Evolutionary conservation across 2,329 filamentous ascomycete genomes (phyloP), one percentile per base, ranked within the genome.

Genomic region (Amesomyces nigricolor): DNA sequence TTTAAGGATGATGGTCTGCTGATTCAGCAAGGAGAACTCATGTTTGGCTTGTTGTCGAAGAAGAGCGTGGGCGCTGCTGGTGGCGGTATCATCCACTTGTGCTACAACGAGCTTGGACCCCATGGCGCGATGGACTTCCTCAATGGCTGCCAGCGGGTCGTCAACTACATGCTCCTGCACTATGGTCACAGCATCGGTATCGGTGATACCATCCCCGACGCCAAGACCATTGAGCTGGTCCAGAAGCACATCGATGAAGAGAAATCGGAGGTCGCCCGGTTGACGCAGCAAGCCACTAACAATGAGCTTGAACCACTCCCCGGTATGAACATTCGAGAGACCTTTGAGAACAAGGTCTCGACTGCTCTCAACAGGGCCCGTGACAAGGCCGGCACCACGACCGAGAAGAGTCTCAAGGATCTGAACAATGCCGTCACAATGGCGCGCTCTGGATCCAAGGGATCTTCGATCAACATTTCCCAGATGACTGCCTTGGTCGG

Each of bases 401-500:
- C 94, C 0, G 89, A 95, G 72, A 87, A 90, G 74, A 91, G 88
- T 78, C 75, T 99, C 70, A 96, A 96, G 75, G 90, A 96, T 72
- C 78, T 88, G 66, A 99, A 99, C 79, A 96, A 97, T 67, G 92
- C 92, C 49, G 90, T 95, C 53, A 89, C 91, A 68, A 99, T 97
- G 89, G 91, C 95, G 58, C 85, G 86, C 51, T 96, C 94, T 57
- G 94, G 94, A 67, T 99, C 95, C 64, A 99, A 99, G 78, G 94
- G 94, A 70, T 97, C 94, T 2, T 92, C 90, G 11, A 97, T 99
- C 78, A 99, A 99, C 71, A 97, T 99, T 65, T 96, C 95, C 14
- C 94, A 99, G 73, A 99, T 99, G 94, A 95, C 91, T 60, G 94
- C 94, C 26, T 82, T 97, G 61, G 95, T 99, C 58, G 94, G 95